phyloP scores from a whole-genome alignment of 495 filamentous ascomycete species.

The Aspergillus taichungensis region DNA sequence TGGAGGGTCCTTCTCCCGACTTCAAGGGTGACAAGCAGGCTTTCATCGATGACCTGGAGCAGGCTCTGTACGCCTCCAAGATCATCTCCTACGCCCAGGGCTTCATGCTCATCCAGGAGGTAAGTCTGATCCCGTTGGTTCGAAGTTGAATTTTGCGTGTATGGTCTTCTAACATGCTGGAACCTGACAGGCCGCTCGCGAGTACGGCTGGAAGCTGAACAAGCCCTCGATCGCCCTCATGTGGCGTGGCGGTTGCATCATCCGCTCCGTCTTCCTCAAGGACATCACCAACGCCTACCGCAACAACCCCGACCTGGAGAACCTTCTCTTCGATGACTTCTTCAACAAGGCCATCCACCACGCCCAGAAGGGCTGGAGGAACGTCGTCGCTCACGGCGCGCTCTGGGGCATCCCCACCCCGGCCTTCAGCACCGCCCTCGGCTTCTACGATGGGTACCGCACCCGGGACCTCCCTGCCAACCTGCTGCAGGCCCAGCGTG shows the following conservation, averaged over 20 bases:
- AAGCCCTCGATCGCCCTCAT: slow-evolving; percentile 99
- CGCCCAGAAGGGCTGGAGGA: slow-evolving; percentile 92
- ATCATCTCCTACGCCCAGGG: slow-evolving; percentile 99
- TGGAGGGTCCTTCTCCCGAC: slow-evolving; percentile 64
- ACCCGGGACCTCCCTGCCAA: slow-evolving; percentile 93
- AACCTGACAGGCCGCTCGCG: slow-evolving; percentile 68
- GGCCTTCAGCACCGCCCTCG: slow-evolving; percentile 89
- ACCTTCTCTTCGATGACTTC: slow-evolving; percentile 96
- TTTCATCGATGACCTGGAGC: slow-evolving; percentile 94
- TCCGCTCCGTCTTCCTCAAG: slow-evolving; percentile 99
- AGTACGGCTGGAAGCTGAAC: slow-evolving; percentile 97
- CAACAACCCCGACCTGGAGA: slow-evolving; percentile 89
- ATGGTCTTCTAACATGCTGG: neutral
- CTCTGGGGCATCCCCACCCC: slow-evolving; percentile 91
- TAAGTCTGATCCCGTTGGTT: slow-evolving; percentile 36
- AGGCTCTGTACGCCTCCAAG: slow-evolving; percentile 98
- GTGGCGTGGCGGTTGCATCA: slow-evolving; percentile 99
- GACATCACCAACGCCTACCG: slow-evolving; percentile 98
- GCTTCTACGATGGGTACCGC: slow-evolving; percentile 98
- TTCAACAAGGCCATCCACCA: slow-evolving; percentile 98
- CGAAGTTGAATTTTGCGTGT: no score
- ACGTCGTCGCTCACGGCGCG: slow-evolving; percentile 84
- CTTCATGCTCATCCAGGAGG: slow-evolving; percentile 99
- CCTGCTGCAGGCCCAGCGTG: slow-evolving; percentile 94
- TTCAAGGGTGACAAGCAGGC: slow-evolving; percentile 86